A percentile compares a stretch with the other conserved stretches of the same genome.
phyloP scores from a whole-genome alignment of 75 land plant species.

The Cryptomeria japonica region DNA sequence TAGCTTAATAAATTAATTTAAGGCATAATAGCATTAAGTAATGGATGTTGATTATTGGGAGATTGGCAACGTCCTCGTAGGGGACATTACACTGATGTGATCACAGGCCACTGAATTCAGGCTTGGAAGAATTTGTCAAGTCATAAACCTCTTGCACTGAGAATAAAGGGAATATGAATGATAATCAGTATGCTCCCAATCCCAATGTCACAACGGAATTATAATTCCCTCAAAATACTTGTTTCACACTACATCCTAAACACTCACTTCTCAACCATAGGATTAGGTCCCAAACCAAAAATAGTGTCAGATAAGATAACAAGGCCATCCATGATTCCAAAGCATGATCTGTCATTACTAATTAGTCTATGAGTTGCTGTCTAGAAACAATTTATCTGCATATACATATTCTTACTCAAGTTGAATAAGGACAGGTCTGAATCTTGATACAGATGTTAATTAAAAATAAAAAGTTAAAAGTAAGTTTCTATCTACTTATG shows the following conservation, averaged over 20 bases:
- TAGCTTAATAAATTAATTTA: too few relatives aligned
- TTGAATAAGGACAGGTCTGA: background rate
- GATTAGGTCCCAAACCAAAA: background rate
- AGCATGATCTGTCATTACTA: background rate
- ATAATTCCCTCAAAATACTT: background rate
- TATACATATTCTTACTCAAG: background rate
- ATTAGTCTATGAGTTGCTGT: background rate
- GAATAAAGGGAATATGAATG: background rate
- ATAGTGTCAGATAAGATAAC: too few relatives aligned
- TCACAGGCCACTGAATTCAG: background rate
- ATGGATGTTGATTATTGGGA: too few relatives aligned
- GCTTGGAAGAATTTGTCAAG: background rate
- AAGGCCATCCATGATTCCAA: background rate
- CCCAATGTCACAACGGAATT: too few relatives aligned
- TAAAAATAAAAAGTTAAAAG: too few relatives aligned
- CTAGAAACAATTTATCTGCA: background rate
- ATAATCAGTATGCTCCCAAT: too few relatives aligned
- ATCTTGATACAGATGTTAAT: background rate
- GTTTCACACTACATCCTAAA: background rate
- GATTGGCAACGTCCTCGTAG: too few relatives aligned
- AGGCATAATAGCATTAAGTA: too few relatives aligned
- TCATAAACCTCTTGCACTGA: background rate
- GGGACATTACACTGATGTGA: too few relatives aligned
- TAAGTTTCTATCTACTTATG: background rate
- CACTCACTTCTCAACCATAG: background rate